Evolutionary conservation across 2,329 filamentous ascomycete genomes (phyloP), one percentile per base, ranked within the genome.

Genomic region (Apiospora phragmitis): DNA sequence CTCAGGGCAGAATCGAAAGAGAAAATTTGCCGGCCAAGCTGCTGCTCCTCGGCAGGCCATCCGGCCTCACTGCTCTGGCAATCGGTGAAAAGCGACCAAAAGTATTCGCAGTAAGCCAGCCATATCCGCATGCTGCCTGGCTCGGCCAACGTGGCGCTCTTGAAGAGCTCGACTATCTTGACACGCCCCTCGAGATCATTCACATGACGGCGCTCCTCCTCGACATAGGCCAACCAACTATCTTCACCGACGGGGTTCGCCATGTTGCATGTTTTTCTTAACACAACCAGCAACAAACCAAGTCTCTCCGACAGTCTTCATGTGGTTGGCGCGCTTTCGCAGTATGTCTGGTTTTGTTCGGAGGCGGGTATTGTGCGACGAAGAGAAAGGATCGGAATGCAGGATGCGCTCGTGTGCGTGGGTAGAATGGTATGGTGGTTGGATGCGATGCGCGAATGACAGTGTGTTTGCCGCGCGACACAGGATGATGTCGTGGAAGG

Each of bases 71-170:
- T 79, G 55, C 81, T 86, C 79, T 91, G 89, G 75, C 89, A 90
- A 74, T 89, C 88, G 68, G 86, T 85, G 80, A 93, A 91, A 14
- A 94, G 89, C 26, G 88, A 88, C 86, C 91, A 91, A 73, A 95
- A 90, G 81, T 92, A 95, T 76, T 94, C 90, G 80, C 91, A 93
- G 78, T 95, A 95, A 38, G 90, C 87, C 71, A 91, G 86, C 93
- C 93, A 96, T 51, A 95, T 83, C 73, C 88, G 90, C 71, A 92
- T 84, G 76, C 93, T 95, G 74, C 88, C 90, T 14, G 92, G 91
- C 80, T 95, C 93, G 68, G 93, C 91, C 71, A 84, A 82, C 29
- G 92, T 88, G 70, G 93, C 93, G 74, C 87, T 88, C 75, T 92
- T 90, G 81, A 90, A 94, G 62, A 92, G 82, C 79, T 95, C 93